These are phyloP conservation scores for Scleromitrula shiraiana DNA, from an alignment of 2,329 filamentous ascomycete species.

Conservation along the genomic window DNA sequence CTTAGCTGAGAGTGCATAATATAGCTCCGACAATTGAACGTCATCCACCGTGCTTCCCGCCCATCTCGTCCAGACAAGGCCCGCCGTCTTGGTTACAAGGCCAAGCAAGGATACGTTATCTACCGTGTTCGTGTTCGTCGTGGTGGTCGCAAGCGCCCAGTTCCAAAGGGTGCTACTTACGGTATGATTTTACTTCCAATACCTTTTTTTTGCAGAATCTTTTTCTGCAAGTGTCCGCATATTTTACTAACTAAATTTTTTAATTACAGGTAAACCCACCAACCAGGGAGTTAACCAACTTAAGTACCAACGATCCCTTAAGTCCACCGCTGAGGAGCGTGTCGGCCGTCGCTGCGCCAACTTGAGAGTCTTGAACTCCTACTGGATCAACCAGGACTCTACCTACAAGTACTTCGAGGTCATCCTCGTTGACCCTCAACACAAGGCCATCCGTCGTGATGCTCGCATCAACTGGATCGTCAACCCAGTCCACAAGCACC, in stretches of 20 bases:
- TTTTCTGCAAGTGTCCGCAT: not conserved
- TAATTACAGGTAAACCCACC: conserved; percentile 85
- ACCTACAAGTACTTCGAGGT: conserved; percentile 99
- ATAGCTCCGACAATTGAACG: conserved; percentile 99
- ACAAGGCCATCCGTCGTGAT: conserved; percentile 99
- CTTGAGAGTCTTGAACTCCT: conserved; percentile 98
- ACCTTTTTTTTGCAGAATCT: not conserved
- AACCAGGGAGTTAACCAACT: conserved; percentile 99
- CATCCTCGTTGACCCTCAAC: conserved; percentile 98
- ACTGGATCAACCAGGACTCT: conserved; percentile 99
- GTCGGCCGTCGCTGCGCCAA: conserved; percentile 98
- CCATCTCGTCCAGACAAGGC: conserved; percentile 99
- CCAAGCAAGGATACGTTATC: conserved; percentile 99
- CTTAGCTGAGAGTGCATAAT: conserved; percentile 99
- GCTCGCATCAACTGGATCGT: conserved; percentile 99
- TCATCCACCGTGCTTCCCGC: conserved; percentile 97
- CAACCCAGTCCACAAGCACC: conserved; percentile 99
- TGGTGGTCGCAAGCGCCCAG: conserved; percentile 97
- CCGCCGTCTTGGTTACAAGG: conserved; percentile 99
- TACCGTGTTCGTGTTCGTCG: conserved; percentile 98
- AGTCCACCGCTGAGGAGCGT: conserved; percentile 98
- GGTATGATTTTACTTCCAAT: conserved; percentile 52
- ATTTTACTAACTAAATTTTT: conserved; percentile 10
- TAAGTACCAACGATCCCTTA: conserved; percentile 99
- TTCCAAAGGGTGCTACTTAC: conserved; percentile 96